Conservation (phyloP, 2,329 filamentous ascomycete genomes). For the Talaromyces sp. region DNA sequence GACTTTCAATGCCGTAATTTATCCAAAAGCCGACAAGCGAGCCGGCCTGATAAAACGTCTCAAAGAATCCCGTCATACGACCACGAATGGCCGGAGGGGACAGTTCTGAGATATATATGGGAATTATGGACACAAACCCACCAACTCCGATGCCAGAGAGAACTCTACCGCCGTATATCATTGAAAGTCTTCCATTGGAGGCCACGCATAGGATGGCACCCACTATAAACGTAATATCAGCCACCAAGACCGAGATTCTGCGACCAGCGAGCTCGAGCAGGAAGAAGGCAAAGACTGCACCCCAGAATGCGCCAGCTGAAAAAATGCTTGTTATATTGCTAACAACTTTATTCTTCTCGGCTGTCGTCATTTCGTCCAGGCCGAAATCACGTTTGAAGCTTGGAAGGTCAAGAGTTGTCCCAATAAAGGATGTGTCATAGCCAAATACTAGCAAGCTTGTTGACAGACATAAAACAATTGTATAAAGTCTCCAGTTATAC, state of each 20-base stretch:
- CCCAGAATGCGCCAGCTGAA: slow-evolving; percentile 58
- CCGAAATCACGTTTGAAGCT: slow-evolving; percentile 54
- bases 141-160: slow-evolving; percentile 38
- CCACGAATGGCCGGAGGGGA: slow-evolving; percentile 38
- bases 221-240: too few species aligned
- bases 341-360: slow-evolving; percentile 43
- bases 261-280: too few species aligned
- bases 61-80: slow-evolving; percentile 36
- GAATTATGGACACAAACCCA: slow-evolving; percentile 33
- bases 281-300: slow-evolving; percentile 54
- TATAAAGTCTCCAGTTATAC: too few species aligned
- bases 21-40: too few species aligned
- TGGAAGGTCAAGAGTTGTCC: slow-evolving; percentile 55
- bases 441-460: too few species aligned
- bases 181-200: too few species aligned
- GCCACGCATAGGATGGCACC: too few species aligned
- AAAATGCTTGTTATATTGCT: slow-evolving; percentile 55
- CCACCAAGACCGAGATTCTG: too few species aligned
- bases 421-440: slow-evolving; percentile 59
- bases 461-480: too few species aligned
- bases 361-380: slow-evolving; percentile 39
- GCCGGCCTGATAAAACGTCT: slow-evolving; percentile 36
- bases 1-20: too few species aligned
- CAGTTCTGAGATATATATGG: slow-evolving; percentile 39
- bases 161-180: slow-evolving; percentile 40